Base-by-base conservation (phyloP, 2,329 filamentous ascomycete genomes). In the Knufia fluminis region DNA sequence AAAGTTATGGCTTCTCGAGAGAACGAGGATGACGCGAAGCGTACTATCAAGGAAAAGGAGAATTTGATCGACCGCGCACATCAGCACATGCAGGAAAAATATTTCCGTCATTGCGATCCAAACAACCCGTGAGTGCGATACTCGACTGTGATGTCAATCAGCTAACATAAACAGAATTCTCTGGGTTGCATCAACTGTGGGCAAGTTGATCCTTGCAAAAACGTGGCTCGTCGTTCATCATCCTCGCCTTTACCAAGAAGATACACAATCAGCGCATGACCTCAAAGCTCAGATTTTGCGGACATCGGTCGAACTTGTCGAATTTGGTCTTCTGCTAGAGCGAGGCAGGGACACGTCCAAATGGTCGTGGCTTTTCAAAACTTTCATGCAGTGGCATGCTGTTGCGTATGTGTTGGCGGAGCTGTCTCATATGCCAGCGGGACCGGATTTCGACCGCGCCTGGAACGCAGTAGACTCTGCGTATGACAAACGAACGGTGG, bases 201-300 rank as follows among this genome's bases (percentile, higher is more conserved):
- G 79, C 2, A 78, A 84, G 8, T 71, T 91, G 26, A 80, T 90
- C 54, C 78, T 89, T 67, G 81, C 82, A 46, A 91, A 89, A 66
- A 80, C 89, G 71, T 86, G 82, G 69, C 73, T 92, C 31, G 76
- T 89, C 52, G 76, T 87, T 2, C 85, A 91, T 59, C 82, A 91
- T 57, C 85, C 85, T 0, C 75, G 83, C 59, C 79, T 85, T 26
- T 38, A 19, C 17, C 33, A 48, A 31, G 33, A 14, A 16, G 45
- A 40, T 20, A 49, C 50, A 17, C 77, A 80, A 46, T 73, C 75
- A 28, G 76, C 64, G 32, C 55, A 79, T 22, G 80, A 82, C 42
- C 78, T 79, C 7, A 78, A 80, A 50, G 78, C 87, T 53, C 80
- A 80, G 50, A 71, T 90, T 1, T 86, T 88, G 61, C 68, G 82